Base-by-base conservation (phyloP, 1,139 yeast species). In the Geotrichum reessii region DNA sequence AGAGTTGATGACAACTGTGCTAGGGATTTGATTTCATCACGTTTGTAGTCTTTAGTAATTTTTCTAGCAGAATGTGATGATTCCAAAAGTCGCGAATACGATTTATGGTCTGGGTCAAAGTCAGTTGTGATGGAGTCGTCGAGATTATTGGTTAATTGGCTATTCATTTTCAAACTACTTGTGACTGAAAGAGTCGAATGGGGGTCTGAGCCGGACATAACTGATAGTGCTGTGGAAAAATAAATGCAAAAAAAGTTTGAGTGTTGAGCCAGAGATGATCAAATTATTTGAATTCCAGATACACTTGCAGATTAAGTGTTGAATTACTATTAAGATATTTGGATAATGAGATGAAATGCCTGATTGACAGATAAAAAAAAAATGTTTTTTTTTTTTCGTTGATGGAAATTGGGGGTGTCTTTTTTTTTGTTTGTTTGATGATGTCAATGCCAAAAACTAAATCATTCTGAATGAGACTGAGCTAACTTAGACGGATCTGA, bases 1-100 rank as follows among this genome's bases (percentile, higher is more conserved):
- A 68, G 61, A 8, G 70, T 66, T 2, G 68, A 59, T 8, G 70
- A 63, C 17, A 66, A 58, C 22, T 64, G 67, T 3, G 69, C 62
- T 47, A 67, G 56, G 21, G 71, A 63, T 52, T 50, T 31, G n/a
- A 52, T 27, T 56, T 52, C 46, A 12, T 44, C 37, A 19, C 46
- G 44, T 19, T 52, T 53, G 55, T 50, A 50, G 28, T 51, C 53
- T n/a, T 47, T 51, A n/a, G 52, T 24, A 17, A 28, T 25, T 50
- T 46, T 49, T 12, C 57, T 52, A 6, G 54, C 58, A 9, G 59
- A 59, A 46, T 52, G 42, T 17, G 61, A 56, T 9, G 57, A 59
- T 47, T 59, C 61, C 17, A 50, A 53, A 44, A 53, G 61, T 12
- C 61, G 53, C 3, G 59, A 53, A 37, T 59, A 59, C 2, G 61